Evolutionary conservation across 495 filamentous ascomycete genomes (phyloP).

Genomic region (Hypoxylon lenormandii): DNA sequence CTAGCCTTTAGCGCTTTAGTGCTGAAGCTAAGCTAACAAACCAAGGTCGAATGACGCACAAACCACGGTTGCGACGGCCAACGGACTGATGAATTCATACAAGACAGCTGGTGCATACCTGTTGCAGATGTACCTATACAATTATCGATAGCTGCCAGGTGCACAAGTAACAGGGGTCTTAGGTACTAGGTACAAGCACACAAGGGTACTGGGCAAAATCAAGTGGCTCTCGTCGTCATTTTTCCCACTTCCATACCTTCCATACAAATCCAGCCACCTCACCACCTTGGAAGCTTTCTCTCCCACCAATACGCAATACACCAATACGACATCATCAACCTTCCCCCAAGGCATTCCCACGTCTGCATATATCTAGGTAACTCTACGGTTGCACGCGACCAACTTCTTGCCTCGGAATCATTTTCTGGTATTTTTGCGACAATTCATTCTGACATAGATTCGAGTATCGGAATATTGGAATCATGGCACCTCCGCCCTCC

Average conservation of each 20-base stretch:
- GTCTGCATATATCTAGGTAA: slow-evolving; percentile 22
- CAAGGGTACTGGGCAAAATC: not conserved
- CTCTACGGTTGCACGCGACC: slow-evolving; percentile 31
- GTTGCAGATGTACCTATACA: not conserved
- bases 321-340: slow-evolving; percentile 39
- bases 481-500: slow-evolving; percentile 85
- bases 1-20: no score
- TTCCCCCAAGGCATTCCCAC: not conserved
- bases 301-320: slow-evolving; percentile 26
- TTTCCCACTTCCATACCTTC: slow-evolving; percentile 31
- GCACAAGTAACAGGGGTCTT: slow-evolving; percentile 4
- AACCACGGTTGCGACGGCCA: slow-evolving; percentile 10
- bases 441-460: not conserved
- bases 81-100: no score
- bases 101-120: no score
- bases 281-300: slow-evolving; percentile 32
- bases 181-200: slow-evolving; percentile 18
- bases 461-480: slow-evolving; percentile 31
- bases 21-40: slow-evolving; percentile 18
- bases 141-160: not conserved
- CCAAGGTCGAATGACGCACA: slow-evolving; percentile 36
- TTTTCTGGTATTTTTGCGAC: slow-evolving; percentile 28
- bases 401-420: slow-evolving; percentile 12
- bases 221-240: slow-evolving; percentile 41
- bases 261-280: slow-evolving; percentile 49